phyloP scores from a whole-genome alignment of 2,329 filamentous ascomycete genomes.

The Ilyonectria mors-panacis region DNA sequence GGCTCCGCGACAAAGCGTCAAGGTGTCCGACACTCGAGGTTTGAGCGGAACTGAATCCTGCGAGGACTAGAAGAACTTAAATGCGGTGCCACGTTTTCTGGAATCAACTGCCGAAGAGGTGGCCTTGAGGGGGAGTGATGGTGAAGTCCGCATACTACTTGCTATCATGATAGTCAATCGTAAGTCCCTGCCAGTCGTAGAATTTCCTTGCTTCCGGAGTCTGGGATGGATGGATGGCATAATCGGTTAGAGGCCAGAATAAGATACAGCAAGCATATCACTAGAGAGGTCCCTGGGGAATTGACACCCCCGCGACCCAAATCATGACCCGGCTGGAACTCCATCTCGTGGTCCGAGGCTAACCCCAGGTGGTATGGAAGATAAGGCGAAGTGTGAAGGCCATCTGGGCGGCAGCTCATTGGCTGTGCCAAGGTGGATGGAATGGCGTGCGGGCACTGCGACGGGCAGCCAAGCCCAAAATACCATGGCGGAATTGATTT shows the following conservation, averaged over 20 bases:
- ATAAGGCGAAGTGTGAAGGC: conserved; percentile 44
- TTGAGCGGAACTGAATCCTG: not conserved
- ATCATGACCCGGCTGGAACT: conserved; percentile 20
- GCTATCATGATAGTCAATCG: not conserved
- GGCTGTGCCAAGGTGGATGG: conserved; percentile 27
- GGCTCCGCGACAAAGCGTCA: not conserved
- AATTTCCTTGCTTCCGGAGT: not conserved
- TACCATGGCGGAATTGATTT: conserved; percentile 8
- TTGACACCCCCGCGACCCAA: conserved; percentile 23
- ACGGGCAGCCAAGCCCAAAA: not conserved
- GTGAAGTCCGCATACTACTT: not conserved
- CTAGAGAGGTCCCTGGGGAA: not conserved
- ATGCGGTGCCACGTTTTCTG: not conserved
- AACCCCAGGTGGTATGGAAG: conserved; percentile 45
- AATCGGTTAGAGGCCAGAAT: not conserved
- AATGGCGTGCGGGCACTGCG: conserved; percentile 37
- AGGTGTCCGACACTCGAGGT: not conserved
- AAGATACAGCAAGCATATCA: not conserved
- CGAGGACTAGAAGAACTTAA: not conserved
- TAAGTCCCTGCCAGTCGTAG: not conserved
- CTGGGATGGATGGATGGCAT: not conserved
- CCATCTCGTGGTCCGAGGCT: conserved; percentile 38
- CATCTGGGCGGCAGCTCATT: conserved; percentile 37
- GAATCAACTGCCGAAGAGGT: not conserved
- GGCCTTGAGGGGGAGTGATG: not conserved